Evolutionary conservation across 2,329 filamentous ascomycete species (phyloP).

Genomic region (Monosporascus cannonballus): DNA sequence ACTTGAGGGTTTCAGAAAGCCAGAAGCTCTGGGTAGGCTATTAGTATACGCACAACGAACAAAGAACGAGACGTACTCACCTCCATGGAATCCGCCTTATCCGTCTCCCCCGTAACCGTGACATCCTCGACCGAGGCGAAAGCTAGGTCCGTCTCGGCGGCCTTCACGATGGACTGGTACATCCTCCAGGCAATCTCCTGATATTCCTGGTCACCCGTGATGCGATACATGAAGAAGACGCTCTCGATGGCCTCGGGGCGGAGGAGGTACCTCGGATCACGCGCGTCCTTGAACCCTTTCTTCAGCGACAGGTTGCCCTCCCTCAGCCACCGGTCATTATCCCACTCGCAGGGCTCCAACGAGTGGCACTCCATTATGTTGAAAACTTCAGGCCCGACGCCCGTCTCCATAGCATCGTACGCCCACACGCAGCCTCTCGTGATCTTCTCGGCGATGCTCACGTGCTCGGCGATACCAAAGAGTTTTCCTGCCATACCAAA

Average conservation of each 20-base stretch:
- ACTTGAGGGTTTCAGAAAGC: conserved; percentile 69
- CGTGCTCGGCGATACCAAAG: conserved; percentile 38
- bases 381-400: conserved; percentile 55
- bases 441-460: conserved; percentile 40
- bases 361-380: conserved; percentile 36
- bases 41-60: conserved; percentile 36
- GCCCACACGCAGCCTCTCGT: conserved; percentile 54
- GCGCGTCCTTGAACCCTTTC: conserved; percentile 57
- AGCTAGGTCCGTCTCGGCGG: conserved; percentile 40
- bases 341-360: conserved; percentile 34
- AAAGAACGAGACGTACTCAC: conserved; percentile 6
- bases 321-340: conserved; percentile 27
- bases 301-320: conserved; percentile 23
- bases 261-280: conserved; percentile 43
- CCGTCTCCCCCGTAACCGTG: conserved; percentile 40
- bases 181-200: conserved; percentile 48
- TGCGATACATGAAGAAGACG: conserved; percentile 47
- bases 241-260: conserved; percentile 48
- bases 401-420: conserved; percentile 46
- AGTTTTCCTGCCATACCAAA: conserved; percentile 38
- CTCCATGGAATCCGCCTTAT: conserved; percentile 23
- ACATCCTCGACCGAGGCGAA: conserved; percentile 44
- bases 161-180: conserved; percentile 40
- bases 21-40: conserved; percentile 56
- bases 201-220: conserved; percentile 40